These are phyloP conservation scores for Penicillium flavigenum DNA, from an alignment of 495 filamentous ascomycete genomes.

Conservation along the genomic window DNA sequence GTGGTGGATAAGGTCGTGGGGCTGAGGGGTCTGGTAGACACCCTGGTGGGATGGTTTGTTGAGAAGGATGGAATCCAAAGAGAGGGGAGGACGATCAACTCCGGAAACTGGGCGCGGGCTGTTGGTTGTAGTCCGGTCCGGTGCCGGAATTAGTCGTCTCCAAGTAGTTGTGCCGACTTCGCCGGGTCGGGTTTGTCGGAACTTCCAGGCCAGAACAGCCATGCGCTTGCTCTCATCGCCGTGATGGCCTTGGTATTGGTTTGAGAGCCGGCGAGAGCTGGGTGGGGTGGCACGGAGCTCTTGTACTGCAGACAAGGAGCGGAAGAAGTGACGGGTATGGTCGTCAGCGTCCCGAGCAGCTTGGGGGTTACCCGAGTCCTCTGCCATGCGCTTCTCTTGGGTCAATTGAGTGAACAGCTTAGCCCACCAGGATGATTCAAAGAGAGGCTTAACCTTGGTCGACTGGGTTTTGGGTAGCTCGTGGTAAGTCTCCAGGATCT, in stretches of 20 bases:
- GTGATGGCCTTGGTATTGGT: slow-evolving; percentile 29
- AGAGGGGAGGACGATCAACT: slow-evolving; percentile 44
- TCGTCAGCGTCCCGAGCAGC: slow-evolving; percentile 38
- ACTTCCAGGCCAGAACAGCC: slow-evolving; percentile 55
- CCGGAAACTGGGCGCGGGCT: slow-evolving; percentile 38
- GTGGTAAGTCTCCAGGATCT: slow-evolving; percentile 34
- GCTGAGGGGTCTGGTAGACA: slow-evolving; percentile 38
- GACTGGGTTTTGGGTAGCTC: slow-evolving; percentile 38
- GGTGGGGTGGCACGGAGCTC: slow-evolving; percentile 45
- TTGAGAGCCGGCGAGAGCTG: slow-evolving; percentile 34
- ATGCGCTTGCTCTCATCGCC: slow-evolving; percentile 44
- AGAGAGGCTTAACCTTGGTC: slow-evolving; percentile 46
- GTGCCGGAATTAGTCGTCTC: slow-evolving; percentile 47
- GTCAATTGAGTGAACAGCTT: slow-evolving; percentile 44
- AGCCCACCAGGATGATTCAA: slow-evolving; percentile 54
- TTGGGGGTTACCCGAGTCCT: slow-evolving; percentile 38
- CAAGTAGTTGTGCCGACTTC: slow-evolving; percentile 55
- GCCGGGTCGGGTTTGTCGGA: slow-evolving; percentile 44
- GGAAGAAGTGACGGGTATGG: slow-evolving; percentile 39
- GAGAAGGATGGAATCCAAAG: slow-evolving; percentile 41
- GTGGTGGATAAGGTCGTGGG: slow-evolving; percentile 38
- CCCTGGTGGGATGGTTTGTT: slow-evolving; percentile 33
- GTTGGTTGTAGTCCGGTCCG: slow-evolving; percentile 39
- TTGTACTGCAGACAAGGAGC: slow-evolving; percentile 49
- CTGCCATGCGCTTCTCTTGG: slow-evolving; percentile 39